Base-by-base conservation (phyloP, 805 yeast species). In the Osmozyma mogii region DNA sequence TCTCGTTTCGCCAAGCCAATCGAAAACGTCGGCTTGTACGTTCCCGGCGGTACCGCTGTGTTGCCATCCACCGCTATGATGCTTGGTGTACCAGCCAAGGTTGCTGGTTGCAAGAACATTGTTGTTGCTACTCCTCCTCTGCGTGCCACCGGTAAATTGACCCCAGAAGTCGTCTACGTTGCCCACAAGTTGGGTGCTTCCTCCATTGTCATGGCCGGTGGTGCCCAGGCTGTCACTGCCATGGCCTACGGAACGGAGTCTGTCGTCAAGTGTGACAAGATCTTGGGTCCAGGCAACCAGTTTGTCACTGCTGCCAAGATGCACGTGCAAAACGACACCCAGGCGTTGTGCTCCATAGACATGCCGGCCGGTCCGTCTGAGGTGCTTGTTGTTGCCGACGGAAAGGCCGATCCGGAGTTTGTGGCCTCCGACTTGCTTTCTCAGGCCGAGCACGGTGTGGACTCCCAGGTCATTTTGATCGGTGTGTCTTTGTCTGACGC, bases 301-400 rank as follows among this genome's bases (percentile, higher is more conserved):
- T 92, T 92, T 54, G 99, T 92, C 30, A 92, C 99, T 12, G 97
- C 98, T 24, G 99, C 98, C 24, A 92, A 92, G 68, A 92, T 92
- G 99, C 65, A 81, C 52, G 92, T 94, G 29, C 92, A 89, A 47
- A 94, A 92, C 50, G 98, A 92, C 52, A 83, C 96, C 1, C 80
- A 79, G 39, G 97, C 98, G 6, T 65, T 88, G 49, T 92, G 96
- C 52, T 83, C 95, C 11, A 92, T 92, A 44, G 99, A 92, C 57
- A 89, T 92, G 97, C 99, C 99, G 28, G 99, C 99, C 15, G 99
- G 99, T 7, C 99, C 99, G 17, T 83, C 95, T 30, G 99, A 92
- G 61, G 99, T 92, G 15, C 68, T 92, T 36, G 99, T 89, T n/a
- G 67, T 92, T 45, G 95, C 95, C 27, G 99, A 92, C 54, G 72